Evolutionary conservation across 2,329 filamentous ascomycete genomes (phyloP).

Genomic region (Calonectria fujianensis): DNA sequence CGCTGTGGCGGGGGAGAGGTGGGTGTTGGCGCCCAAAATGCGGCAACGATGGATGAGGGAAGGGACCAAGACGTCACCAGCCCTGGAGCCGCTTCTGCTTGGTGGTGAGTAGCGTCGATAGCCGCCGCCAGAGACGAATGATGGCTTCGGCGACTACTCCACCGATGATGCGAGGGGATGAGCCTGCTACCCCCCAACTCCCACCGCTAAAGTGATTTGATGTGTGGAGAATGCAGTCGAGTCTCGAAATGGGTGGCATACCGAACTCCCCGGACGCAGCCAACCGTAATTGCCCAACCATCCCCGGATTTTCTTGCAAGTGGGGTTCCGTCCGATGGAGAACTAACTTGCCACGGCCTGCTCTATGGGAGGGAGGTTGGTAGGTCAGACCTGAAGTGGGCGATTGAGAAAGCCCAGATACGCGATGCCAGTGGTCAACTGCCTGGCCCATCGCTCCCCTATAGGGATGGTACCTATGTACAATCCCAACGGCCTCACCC

Average conservation of each 20-base stretch:
- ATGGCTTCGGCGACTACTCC: constrained; percentile 24
- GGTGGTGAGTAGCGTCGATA: constrained; percentile 26
- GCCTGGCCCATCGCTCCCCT: constrained; percentile 30
- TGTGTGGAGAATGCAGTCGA: constrained; percentile 35
- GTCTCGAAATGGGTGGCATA: constrained; percentile 38
- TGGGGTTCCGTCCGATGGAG: constrained; percentile 38
- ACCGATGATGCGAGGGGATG: constrained; percentile 26
- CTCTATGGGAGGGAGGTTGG: constrained; percentile 22
- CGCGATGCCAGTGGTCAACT: constrained; percentile 21
- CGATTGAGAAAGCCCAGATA: background rate
- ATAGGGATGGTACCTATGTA: constrained; percentile 34
- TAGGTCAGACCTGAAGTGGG: constrained; percentile 21
- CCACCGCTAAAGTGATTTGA: constrained; percentile 19
- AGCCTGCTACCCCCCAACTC: constrained; percentile 10
- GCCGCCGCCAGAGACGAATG: constrained; percentile 21
- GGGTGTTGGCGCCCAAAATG: constrained; percentile 8
- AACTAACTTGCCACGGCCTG: constrained; percentile 12
- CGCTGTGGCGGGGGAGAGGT: constrained; percentile 1
- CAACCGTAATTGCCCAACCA: constrained; percentile 37
- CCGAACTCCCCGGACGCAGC: constrained; percentile 34
- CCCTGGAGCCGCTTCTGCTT: constrained; percentile 6
- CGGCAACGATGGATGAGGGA: background rate
- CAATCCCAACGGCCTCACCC: constrained; percentile 10
- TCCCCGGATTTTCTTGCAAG: constrained; percentile 43
- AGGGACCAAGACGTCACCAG: constrained; percentile 29